phyloP scores from a whole-genome alignment of 2,329 filamentous ascomycete genomes.

The Penicillium crustosum region DNA sequence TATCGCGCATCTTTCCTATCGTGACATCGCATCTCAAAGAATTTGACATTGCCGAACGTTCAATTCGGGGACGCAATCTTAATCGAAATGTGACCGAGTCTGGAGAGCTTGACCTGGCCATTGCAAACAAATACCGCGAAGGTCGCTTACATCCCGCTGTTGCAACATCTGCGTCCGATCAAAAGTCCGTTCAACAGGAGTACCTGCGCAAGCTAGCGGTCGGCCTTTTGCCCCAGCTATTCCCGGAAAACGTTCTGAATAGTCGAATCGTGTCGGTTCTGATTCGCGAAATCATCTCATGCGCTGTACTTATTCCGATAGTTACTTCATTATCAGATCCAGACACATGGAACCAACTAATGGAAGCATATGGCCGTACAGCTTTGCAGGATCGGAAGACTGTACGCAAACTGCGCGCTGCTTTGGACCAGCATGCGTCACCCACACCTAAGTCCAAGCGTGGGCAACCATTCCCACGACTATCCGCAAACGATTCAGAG shows the following conservation, averaged over 20 bases:
- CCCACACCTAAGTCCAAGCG: conserved; percentile 68
- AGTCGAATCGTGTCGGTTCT: conserved; percentile 79
- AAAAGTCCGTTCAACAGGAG: conserved; percentile 81
- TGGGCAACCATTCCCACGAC: conserved; percentile 70
- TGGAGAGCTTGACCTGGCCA: conserved; percentile 90
- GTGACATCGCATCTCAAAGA: conserved; percentile 85
- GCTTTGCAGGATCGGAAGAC: conserved; percentile 95
- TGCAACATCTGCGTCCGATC: conserved; percentile 77
- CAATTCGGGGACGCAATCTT: conserved; percentile 81
- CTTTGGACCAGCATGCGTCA: conserved; percentile 89
- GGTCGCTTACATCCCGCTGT: conserved; percentile 86
- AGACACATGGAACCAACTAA: conserved; percentile 95
- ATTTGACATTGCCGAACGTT: conserved; percentile 85
- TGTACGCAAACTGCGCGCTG: conserved; percentile 85
- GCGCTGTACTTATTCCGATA: conserved; percentile 81
- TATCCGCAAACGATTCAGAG: conserved; percentile 82
- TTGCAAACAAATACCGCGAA: conserved; percentile 89
- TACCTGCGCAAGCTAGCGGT: conserved; percentile 76
- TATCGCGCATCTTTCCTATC: conserved; percentile 80
- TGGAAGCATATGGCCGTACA: conserved; percentile 82
- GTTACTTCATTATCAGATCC: conserved; percentile 81
- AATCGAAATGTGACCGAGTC: conserved; percentile 91
- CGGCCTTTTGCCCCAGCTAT: conserved; percentile 69
- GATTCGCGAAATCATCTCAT: conserved; percentile 86
- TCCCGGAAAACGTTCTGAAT: conserved; percentile 71